Conservation (phyloP, 2,329 filamentous ascomycete genomes). For the Cucurbitaria berberidis region DNA sequence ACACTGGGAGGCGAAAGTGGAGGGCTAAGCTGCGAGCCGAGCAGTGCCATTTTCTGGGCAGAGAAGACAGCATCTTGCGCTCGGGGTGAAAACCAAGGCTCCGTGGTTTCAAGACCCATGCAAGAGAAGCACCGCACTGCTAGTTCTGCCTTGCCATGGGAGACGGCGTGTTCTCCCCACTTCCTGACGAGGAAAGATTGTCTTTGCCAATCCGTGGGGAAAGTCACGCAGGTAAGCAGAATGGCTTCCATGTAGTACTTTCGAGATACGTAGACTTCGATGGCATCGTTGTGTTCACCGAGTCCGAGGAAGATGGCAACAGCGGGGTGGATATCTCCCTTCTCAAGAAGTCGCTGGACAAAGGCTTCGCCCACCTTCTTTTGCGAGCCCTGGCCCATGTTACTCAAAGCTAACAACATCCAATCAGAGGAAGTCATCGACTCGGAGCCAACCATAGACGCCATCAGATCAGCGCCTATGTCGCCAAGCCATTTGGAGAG, state of each 20-base stretch:
- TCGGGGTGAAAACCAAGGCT: constrained; percentile 86
- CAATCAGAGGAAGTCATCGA: constrained; percentile 94
- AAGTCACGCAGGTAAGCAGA: constrained; percentile 81
- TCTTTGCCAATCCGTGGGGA: constrained; percentile 86
- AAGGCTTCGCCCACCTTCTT: constrained; percentile 91
- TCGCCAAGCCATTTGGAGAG: constrained; percentile 93
- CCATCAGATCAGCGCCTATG: constrained; percentile 79
- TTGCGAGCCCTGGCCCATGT: constrained; percentile 77
- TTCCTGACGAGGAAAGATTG: constrained; percentile 87
- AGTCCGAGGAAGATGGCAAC: constrained; percentile 92
- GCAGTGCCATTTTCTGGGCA: constrained; percentile 59
- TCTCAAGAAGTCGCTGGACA: constrained; percentile 86
- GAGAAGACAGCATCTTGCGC: constrained; percentile 67
- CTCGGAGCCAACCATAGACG: constrained; percentile 74
- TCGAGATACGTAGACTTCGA: constrained; percentile 94
- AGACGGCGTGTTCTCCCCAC: constrained; percentile 92
- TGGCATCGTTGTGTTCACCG: constrained; percentile 90
- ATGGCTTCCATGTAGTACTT: constrained; percentile 92
- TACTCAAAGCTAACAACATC: constrained; percentile 93
- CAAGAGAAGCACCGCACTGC: constrained; percentile 94
- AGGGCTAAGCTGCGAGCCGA: constrained; percentile 67
- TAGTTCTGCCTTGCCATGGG: constrained; percentile 84
- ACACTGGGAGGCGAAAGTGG: constrained; percentile 75
- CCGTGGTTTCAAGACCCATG: constrained; percentile 81
- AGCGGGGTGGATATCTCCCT: constrained; percentile 88